Percentiles rank a stretch among this genome's conserved stretches.
Evolutionary conservation across 2,329 filamentous ascomycete genomes (phyloP).

Genomic region (Fusarium sp.): DNA sequence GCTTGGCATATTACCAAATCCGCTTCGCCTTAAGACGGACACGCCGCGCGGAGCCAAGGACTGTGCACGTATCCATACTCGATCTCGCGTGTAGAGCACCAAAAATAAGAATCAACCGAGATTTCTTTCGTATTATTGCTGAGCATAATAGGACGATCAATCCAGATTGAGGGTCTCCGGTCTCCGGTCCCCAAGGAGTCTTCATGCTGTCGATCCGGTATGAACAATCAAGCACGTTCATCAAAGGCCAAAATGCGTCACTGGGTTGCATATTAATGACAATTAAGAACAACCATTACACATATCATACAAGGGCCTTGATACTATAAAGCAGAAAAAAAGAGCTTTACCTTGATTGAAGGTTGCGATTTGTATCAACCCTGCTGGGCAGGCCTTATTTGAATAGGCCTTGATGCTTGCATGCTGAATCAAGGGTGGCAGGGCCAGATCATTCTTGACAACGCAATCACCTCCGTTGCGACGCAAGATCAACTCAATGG

Average conservation of each 20-base stretch:
- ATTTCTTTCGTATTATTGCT: slow-evolving; percentile 25
- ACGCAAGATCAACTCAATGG: slow-evolving; percentile 16
- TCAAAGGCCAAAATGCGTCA: slow-evolving; percentile 6
- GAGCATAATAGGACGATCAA: slow-evolving; percentile 15
- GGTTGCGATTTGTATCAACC: neutral
- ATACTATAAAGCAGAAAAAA: neutral
- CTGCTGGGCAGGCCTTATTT: neutral
- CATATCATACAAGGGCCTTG: neutral
- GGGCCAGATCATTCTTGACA: slow-evolving; percentile 3
- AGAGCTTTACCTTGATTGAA: neutral
- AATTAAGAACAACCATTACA: slow-evolving; percentile 2
- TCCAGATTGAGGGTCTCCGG: neutral
- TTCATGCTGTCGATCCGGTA: slow-evolving; percentile 17
- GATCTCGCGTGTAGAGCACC: slow-evolving; percentile 5
- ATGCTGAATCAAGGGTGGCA: neutral
- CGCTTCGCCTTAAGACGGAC: slow-evolving; percentile 38
- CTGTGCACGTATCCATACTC: slow-evolving; percentile 22
- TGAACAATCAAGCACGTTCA: slow-evolving; percentile 7
- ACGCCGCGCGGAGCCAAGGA: slow-evolving; percentile 40
- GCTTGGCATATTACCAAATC: slow-evolving; percentile 38
- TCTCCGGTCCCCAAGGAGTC: neutral
- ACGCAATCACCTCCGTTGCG: slow-evolving; percentile 1
- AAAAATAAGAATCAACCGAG: slow-evolving; percentile 40
- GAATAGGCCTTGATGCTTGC: neutral
- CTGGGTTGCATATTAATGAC: slow-evolving; percentile 10